These are phyloP conservation scores for Daucus carota DNA, from an alignment of 129 eudicot genomes.

Conservation along the genomic window DH1_v3.0 NC_030389.2:13068501-13069000, in stretches of 20 bases:
- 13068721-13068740: slow-evolving; percentile 93
- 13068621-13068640: slow-evolving; percentile 1
- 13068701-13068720: slow-evolving; percentile 92
- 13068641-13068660: slow-evolving; percentile 8
- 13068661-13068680: slow-evolving; percentile 28
- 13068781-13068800: not conserved
- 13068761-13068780: not conserved
- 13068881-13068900: slow-evolving; percentile 90
- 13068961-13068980: not conserved
- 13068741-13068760: slow-evolving; percentile 22
- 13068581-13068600: slow-evolving; percentile 64
- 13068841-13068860: slow-evolving; percentile 65
- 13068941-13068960: not conserved
- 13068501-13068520: not conserved
- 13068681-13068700: slow-evolving; percentile 99
- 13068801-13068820: slow-evolving; percentile 9
- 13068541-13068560: slow-evolving; percentile 75
- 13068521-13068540: slow-evolving; percentile 13
- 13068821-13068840: slow-evolving; percentile 82
- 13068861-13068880: slow-evolving; percentile 94
- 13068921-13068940: not conserved
- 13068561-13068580: slow-evolving; percentile 99
- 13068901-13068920: slow-evolving; percentile 78
- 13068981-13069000: slow-evolving; percentile 7
- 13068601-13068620: slow-evolving; percentile 27